phyloP scores from a whole-genome alignment of 106 monocot species.

The Dioscorea dumetorum region DNA sequence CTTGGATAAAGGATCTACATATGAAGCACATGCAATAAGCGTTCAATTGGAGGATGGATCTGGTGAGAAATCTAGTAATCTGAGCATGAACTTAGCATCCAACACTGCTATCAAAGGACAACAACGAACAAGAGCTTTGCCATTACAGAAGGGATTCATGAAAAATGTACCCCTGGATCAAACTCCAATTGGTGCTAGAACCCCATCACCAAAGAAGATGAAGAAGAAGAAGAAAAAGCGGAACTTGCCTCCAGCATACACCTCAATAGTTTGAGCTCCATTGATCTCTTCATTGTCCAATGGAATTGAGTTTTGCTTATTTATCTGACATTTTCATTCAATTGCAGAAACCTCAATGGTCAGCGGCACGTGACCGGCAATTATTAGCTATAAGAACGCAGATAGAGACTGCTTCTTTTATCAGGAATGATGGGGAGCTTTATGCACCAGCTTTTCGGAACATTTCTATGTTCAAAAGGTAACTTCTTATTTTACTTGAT shows the following conservation, averaged over 20 bases:
- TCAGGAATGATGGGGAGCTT: neutral
- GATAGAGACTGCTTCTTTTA: neutral
- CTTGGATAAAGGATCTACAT: no score
- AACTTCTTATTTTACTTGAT: neutral
- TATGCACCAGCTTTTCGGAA: neutral
- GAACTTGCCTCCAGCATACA: constrained; percentile 16
- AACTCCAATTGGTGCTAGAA: neutral
- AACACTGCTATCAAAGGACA: neutral
- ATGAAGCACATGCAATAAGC: no score
- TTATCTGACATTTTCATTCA: neutral
- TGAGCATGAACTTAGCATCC: neutral
- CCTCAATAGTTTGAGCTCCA: constrained; percentile 17
- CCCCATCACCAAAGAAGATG: constrained; percentile 7
- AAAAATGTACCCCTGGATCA: no score
- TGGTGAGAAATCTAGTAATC: neutral
- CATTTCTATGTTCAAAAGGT: constrained; percentile 1
- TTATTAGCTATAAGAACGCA: constrained; percentile 30
- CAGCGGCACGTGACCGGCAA: constrained; percentile 36
- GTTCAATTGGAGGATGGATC: neutral
- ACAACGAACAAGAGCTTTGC: neutral
- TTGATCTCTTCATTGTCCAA: neutral
- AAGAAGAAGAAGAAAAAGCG: neutral
- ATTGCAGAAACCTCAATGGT: constrained; percentile 40
- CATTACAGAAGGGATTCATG: no score
- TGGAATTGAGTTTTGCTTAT: neutral